Conservation (phyloP, 805 yeast genomes). For the Teunomyces lycoperdinae region DNA sequence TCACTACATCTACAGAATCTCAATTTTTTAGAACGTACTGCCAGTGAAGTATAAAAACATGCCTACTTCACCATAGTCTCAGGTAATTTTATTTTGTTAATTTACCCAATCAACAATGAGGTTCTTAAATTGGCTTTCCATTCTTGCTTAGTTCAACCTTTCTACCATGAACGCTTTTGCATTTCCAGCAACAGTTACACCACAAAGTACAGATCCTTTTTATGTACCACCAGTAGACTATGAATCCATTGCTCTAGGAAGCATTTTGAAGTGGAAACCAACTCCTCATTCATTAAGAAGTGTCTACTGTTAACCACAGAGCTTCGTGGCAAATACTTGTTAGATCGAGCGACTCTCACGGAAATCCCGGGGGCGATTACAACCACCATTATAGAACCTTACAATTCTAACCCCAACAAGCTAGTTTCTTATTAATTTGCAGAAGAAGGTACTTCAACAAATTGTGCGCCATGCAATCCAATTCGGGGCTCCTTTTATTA, state of each 20-base stretch:
- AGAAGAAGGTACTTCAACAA: constrained; percentile 17
- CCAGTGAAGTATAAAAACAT: neutral
- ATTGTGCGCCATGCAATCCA: constrained; percentile 17
- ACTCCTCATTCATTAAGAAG: constrained; percentile 18
- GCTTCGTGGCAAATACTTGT: constrained; percentile 18
- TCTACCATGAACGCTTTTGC: neutral
- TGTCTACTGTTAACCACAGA: constrained; percentile 16
- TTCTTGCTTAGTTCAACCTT: neutral
- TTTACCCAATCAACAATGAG: neutral
- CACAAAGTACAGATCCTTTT: constrained; percentile 17
- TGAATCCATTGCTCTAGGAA: constrained; percentile 19
- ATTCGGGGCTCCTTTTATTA: constrained; percentile 6
- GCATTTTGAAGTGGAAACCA: constrained; percentile 20
- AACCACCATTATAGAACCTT: constrained; percentile 21
- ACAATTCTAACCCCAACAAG: constrained; percentile 20
- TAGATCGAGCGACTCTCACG: constrained; percentile 19
- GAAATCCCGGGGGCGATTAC: constrained; percentile 18
- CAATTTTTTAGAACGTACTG: too few relatives aligned
- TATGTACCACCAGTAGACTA: constrained; percentile 22
- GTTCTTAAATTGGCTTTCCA: neutral
- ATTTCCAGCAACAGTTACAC: neutral
- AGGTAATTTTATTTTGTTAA: neutral
- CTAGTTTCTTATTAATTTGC: constrained; percentile 18
- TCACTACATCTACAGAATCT: too few relatives aligned
- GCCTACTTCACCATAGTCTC: neutral